Conservation (phyloP, 2,329 filamentous ascomycete species). For the Lachnellula arida region DNA sequence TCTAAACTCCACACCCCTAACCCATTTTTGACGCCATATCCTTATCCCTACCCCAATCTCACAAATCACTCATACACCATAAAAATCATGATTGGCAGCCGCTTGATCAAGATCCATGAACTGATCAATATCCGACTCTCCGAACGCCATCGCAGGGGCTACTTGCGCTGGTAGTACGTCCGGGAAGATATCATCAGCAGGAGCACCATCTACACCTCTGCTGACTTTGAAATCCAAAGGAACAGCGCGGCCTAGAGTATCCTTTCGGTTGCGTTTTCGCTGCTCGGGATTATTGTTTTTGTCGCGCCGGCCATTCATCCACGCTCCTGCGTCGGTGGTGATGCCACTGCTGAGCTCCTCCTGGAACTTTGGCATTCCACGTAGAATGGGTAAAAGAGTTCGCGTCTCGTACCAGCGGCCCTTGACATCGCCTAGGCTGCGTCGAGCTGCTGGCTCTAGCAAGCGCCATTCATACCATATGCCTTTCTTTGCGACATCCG, state of each 20-base stretch:
- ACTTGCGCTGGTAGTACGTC: conserved; percentile 12
- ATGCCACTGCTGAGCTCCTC: conserved; percentile 32
- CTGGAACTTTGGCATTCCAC: conserved; percentile 31
- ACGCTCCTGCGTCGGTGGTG: conserved; percentile 38
- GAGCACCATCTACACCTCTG: conserved; percentile 31
- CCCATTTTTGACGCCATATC: background rate
- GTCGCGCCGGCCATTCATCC: conserved; percentile 44
- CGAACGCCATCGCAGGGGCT: background rate
- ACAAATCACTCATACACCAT: background rate
- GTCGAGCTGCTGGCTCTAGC: conserved; percentile 28
- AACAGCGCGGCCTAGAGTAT: conserved; percentile 32
- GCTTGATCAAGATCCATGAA: conserved; percentile 16
- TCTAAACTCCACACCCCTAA: background rate
- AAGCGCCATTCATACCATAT: conserved; percentile 31
- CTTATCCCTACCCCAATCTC: background rate
- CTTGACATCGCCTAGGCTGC: conserved; percentile 44
- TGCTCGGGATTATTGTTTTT: conserved; percentile 25
- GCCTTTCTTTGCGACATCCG: conserved; percentile 29
- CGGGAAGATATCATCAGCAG: conserved; percentile 27
- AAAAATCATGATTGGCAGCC: conserved; percentile 3
- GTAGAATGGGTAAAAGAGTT: conserved; percentile 40
- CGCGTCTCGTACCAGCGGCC: conserved; percentile 58
- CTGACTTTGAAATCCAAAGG: conserved; percentile 31
- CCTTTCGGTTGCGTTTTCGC: conserved; percentile 30
- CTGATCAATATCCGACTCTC: conserved; percentile 13